Conservation (phyloP, 441 rosid genomes). For the Capsella rubella region DNA sequence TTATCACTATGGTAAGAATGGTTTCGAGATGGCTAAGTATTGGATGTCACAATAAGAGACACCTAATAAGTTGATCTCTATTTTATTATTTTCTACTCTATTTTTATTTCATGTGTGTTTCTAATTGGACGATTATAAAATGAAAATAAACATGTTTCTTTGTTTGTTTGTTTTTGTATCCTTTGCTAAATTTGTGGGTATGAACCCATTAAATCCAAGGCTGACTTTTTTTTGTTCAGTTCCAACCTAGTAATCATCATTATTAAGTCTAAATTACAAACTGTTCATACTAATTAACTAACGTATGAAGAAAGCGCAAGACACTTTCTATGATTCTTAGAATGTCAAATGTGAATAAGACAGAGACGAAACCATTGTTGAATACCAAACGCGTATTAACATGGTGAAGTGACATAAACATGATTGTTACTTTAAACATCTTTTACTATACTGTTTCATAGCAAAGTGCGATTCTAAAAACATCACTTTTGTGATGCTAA, state of each 20-base stretch:
- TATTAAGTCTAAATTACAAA: constrained; percentile 11
- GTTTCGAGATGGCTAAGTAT: constrained; percentile 77
- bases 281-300: constrained; percentile 15
- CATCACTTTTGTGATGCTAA: neutral
- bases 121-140: constrained; percentile 27
- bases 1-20: constrained; percentile 68
- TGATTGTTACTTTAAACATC: constrained; percentile 22
- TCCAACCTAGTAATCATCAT: constrained; percentile 32
- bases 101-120: constrained; percentile 3
- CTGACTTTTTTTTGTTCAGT: constrained; percentile 23
- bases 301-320: constrained; percentile 30
- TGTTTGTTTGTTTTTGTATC: neutral
- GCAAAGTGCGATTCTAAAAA: neutral
- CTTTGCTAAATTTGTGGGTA: constrained; percentile 28
- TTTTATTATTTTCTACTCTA: constrained; percentile 1
- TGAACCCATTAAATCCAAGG: constrained; percentile 36
- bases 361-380: constrained; percentile 34
- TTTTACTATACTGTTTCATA: no score
- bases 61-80: neutral
- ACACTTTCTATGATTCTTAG: constrained; percentile 21
- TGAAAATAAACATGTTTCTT: neutral
- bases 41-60: constrained; percentile 69
- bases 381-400: constrained; percentile 41
- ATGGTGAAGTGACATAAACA: constrained; percentile 30
- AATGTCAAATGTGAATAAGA: constrained; percentile 24